Conservation (phyloP, 148 eudicot species). For the Amaranthus palmeri region DNA sequence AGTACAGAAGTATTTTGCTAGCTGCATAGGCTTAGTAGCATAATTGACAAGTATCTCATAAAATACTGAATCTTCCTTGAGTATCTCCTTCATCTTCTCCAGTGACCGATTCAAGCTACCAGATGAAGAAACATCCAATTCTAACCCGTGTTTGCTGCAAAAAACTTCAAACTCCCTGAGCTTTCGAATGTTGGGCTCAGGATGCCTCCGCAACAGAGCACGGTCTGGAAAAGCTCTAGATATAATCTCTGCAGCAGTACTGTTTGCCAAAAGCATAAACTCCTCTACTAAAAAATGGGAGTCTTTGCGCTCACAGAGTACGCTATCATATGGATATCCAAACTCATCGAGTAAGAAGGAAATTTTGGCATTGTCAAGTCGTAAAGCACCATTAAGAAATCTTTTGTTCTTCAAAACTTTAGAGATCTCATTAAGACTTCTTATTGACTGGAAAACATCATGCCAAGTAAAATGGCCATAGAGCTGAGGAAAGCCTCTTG, state of each 20-base stretch:
- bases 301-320: conserved; percentile 47
- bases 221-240: conserved; percentile 65
- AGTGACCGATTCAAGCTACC: conserved; percentile 53
- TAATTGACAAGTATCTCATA: conserved; percentile 65
- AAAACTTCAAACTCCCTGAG: conserved; percentile 71
- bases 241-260: conserved; percentile 79
- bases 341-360: conserved; percentile 59
- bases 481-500: conserved; percentile 39
- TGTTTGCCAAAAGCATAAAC: conserved; percentile 91
- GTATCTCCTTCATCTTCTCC: conserved; percentile 52
- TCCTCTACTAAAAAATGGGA: conserved; percentile 85
- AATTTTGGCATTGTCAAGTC: conserved; percentile 65
- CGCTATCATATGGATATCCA: conserved; percentile 68
- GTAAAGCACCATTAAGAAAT: conserved; percentile 64
- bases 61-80: conserved; percentile 61
- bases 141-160: conserved; percentile 70
- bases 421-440: conserved; percentile 52
- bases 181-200: conserved; percentile 76
- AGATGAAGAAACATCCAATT: conserved; percentile 69
- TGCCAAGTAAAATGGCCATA: conserved; percentile 65
- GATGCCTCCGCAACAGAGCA: conserved; percentile 82
- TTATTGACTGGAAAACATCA: conserved; percentile 51
- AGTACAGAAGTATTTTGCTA: conserved; percentile 76
- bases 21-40: conserved; percentile 88
- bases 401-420: conserved; percentile 55